Evolutionary conservation across 306 rosid species (phyloP), one percentile per base, ranked within the genome.

Genomic region (Oxytropis ochrocephala): DNA sequence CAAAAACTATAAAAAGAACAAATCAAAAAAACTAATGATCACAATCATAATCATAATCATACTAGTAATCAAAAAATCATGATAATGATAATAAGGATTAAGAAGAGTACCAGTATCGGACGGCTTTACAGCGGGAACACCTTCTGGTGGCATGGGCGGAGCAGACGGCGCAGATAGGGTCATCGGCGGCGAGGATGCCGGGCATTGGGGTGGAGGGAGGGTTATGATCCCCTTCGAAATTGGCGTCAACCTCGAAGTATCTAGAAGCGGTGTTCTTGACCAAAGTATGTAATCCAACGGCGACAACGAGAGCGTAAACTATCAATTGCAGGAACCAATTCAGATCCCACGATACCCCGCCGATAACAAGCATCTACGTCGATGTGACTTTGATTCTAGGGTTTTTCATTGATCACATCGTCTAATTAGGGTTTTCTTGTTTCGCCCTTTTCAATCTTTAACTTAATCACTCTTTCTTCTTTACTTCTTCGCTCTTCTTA

Each of bases 111-210:
- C 99, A 95, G 78, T 95, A 95, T 55, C 85, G 77, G 2, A 91
- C 87, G 8, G 88, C 85, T 67, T 95, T 95, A 75, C 99, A 95
- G 58, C 96, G 88, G 0, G 99, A 87, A 79, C 99, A 95, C 76
- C 74, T 81, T 67, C 86, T 87, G 19, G 85, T 7, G 64, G 77
- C 85, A 38, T 12, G 54, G 2, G 69, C 48, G 48, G 80, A 82
- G 41, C 99, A 95, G 51, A 81, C 88, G 67, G 64, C 82, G 66
- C 99, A 95, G n/a, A 41, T 43, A 46, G 74, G 11, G 11, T 78
- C 63, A 36, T 29, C 84, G 43, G 54, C 80, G 41, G 63, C 69
- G 14, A 72, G 79, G 42, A 48, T 75, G 19, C 80, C 88, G 5
- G 96, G 86, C 91, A 94, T 85, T 81, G 88, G 42, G 63, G 63